A percentile compares a stretch with the other conserved stretches of the same genome.
phyloP scores from a whole-genome alignment of 805 yeast species.

The Barnettozyma populi region DNA sequence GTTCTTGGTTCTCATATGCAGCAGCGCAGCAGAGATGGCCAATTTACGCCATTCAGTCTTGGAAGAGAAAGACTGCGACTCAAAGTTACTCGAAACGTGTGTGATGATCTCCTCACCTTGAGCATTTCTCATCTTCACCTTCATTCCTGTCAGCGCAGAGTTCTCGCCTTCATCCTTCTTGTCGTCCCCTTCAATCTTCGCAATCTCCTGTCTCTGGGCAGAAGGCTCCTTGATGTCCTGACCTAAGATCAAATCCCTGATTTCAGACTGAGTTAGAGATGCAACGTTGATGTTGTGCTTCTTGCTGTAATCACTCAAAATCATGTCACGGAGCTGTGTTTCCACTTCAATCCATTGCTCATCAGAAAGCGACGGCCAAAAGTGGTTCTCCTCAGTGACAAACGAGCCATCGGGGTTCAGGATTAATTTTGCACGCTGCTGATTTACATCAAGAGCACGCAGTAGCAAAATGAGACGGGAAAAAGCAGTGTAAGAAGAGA shows the following conservation, averaged over 20 bases:
- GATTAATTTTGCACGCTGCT: slow-evolving; percentile 69
- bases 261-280: slow-evolving; percentile 86
- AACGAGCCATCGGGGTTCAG: slow-evolving; percentile 70
- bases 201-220: slow-evolving; percentile 74
- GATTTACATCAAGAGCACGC: slow-evolving; percentile 73
- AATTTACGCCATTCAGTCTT: slow-evolving; percentile 87
- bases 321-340: slow-evolving; percentile 79
- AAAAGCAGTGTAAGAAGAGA: slow-evolving; percentile 90
- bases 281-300: slow-evolving; percentile 82
- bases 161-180: slow-evolving; percentile 33
- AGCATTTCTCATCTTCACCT: slow-evolving; percentile 78
- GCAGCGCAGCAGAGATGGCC: slow-evolving; percentile 71
- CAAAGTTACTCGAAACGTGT: slow-evolving; percentile 86
- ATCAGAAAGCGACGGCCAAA: slow-evolving; percentile 88
- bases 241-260: slow-evolving; percentile 89
- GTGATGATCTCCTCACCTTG: slow-evolving; percentile 96
- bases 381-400: slow-evolving; percentile 67
- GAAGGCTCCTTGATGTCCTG: slow-evolving; percentile 92
- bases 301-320: slow-evolving; percentile 77
- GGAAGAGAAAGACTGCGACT: slow-evolving; percentile 76
- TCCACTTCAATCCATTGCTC: slow-evolving; percentile 94
- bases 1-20: slow-evolving; percentile 70
- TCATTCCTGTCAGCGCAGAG: slow-evolving; percentile 42
- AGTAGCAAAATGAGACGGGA: slow-evolving; percentile 79
- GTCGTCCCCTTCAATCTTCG: slow-evolving; percentile 55